These are phyloP conservation scores for Nigrospora osmanthi DNA, from an alignment of 2,329 filamentous ascomycete genomes.

Conservation along the genomic window DNA sequence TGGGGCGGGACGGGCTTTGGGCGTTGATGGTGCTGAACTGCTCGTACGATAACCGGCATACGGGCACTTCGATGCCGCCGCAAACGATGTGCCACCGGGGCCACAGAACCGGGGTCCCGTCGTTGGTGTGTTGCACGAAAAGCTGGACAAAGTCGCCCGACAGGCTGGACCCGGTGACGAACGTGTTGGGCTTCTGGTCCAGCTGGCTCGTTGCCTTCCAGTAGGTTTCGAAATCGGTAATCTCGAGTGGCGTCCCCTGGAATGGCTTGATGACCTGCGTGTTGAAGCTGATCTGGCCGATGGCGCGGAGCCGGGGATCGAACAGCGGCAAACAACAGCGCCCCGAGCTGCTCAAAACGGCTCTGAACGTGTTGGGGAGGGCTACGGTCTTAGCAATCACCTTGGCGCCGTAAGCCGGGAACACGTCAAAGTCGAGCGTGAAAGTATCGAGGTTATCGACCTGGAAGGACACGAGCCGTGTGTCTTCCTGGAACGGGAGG, in stretches of 20 bases:
- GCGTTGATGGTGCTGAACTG: slow-evolving; percentile 56
- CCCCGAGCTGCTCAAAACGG: slow-evolving; percentile 65
- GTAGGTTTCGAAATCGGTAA: slow-evolving; percentile 97
- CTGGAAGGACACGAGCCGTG: slow-evolving; percentile 88
- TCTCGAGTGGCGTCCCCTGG: slow-evolving; percentile 83
- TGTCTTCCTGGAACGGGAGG: slow-evolving; percentile 92
- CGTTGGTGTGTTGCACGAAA: slow-evolving; percentile 85
- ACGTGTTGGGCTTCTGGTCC: slow-evolving; percentile 74
- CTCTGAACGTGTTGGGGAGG: slow-evolving; percentile 77
- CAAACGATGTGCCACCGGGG: slow-evolving; percentile 75
- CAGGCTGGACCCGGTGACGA: slow-evolving; percentile 90
- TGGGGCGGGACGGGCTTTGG: slow-evolving; percentile 30
- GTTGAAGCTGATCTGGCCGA: slow-evolving; percentile 89
- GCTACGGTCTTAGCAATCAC: slow-evolving; percentile 95
- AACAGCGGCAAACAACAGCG: slow-evolving; percentile 84
- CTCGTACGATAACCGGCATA: slow-evolving; percentile 68
- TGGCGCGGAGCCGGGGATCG: slow-evolving; percentile 82
- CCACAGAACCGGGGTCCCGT: slow-evolving; percentile 81
- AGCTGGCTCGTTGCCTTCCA: slow-evolving; percentile 97
- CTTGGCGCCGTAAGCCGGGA: slow-evolving; percentile 93
- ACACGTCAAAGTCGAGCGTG: slow-evolving; percentile 94
- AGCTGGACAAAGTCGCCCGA: slow-evolving; percentile 92
- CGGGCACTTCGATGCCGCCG: slow-evolving; percentile 70
- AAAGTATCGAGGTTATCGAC: slow-evolving; percentile 91
- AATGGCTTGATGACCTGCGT: slow-evolving; percentile 97